These are phyloP conservation scores for Kodamaea kakaduensis DNA, from an alignment of 805 yeast species.

Conservation along the genomic window DNA sequence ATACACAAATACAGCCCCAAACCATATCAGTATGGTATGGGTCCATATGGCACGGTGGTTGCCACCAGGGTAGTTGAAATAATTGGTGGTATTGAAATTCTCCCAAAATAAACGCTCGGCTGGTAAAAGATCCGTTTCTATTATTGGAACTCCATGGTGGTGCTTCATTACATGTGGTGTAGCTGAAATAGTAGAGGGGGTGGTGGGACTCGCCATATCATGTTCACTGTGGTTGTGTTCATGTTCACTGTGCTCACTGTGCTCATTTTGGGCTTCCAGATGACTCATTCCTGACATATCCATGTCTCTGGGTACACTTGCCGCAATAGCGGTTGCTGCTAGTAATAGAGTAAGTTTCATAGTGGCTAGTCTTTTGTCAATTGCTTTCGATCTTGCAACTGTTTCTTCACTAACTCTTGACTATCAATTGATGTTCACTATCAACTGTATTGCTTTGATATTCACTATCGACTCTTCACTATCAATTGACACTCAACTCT, in stretches of 20 bases:
- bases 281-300: conserved; percentile 2
- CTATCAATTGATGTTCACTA: no score
- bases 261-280: no score
- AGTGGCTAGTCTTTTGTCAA: no score
- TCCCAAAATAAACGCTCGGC: conserved; percentile 79
- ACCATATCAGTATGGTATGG: conserved; percentile 47
- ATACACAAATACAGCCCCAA: conserved; percentile 51
- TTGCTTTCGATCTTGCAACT: no score
- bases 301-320: background rate
- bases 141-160: conserved; percentile 71
- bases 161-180: conserved; percentile 37
- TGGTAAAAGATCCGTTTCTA: conserved; percentile 61
- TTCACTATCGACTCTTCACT: no score
- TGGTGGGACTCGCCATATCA: background rate
- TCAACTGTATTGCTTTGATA: no score
- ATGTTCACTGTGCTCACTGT: background rate
- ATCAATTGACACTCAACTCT: no score
- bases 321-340: background rate
- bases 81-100: conserved; percentile 63
- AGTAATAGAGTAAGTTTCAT: no score
- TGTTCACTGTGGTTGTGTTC: background rate
- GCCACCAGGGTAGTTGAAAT: conserved; percentile 51
- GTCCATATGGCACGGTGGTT: conserved; percentile 48
- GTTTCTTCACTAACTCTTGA: no score
- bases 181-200: conserved; percentile 14